Conservation (phyloP, 116 monocot genomes). For the Zostera marina region DNA sequence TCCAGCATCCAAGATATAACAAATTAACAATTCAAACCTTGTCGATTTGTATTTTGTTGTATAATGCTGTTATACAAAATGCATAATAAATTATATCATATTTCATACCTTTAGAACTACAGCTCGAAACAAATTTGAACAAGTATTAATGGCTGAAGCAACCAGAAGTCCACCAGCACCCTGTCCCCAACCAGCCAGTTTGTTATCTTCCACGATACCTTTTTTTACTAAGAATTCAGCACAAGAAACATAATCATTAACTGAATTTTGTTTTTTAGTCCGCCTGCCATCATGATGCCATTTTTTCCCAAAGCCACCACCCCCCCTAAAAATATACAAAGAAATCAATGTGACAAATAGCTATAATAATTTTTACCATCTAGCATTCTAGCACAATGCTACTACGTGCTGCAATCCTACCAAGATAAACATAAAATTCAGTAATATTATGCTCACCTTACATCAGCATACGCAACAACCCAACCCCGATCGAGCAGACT, state of each 20-base stretch:
- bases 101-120: constrained; percentile 74
- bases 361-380: too few relatives aligned
- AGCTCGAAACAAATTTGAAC: constrained; percentile 66
- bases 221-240: constrained; percentile 60
- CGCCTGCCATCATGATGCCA: constrained; percentile 76
- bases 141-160: constrained; percentile 80
- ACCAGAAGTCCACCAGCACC: constrained; percentile 89
- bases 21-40: too few relatives aligned
- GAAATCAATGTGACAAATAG: neutral
- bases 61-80: too few relatives aligned
- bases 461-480: constrained; percentile 92
- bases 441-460: constrained; percentile 29
- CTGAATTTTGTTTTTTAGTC: constrained; percentile 61
- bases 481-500: constrained; percentile 96
- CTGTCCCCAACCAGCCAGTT: constrained; percentile 91
- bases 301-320: constrained; percentile 59
- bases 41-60: too few relatives aligned
- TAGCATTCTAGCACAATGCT: too few relatives aligned
- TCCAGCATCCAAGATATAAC: too few relatives aligned
- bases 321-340: constrained; percentile 36
- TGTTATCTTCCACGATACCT: constrained; percentile 53
- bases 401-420: too few relatives aligned
- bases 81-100: too few relatives aligned
- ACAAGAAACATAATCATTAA: constrained; percentile 76
- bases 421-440: too few relatives aligned